Conservation (phyloP, 2,329 filamentous ascomycete species). For the Colletotrichum coccodes region DNA sequence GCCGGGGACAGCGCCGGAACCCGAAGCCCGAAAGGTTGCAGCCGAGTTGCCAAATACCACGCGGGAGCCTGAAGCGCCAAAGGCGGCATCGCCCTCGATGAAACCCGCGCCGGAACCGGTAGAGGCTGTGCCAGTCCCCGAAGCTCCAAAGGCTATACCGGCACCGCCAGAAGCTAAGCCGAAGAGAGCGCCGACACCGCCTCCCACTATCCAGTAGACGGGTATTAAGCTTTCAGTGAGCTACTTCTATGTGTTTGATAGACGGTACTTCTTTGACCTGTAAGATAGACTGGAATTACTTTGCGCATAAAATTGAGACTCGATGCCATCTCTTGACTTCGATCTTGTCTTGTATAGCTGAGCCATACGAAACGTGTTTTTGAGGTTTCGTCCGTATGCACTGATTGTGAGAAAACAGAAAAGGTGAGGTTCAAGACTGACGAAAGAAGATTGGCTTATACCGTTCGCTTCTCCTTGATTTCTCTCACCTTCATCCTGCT, state of each 20-base stretch:
- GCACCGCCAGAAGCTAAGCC: neutral
- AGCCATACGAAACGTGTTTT: neutral
- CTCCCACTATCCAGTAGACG: conserved; percentile 20
- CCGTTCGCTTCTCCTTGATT: no score
- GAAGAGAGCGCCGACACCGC: conserved; percentile 20
- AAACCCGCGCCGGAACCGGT: neutral
- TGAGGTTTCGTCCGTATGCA: neutral
- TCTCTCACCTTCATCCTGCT: no score
- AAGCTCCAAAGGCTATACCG: neutral
- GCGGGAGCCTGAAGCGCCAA: neutral
- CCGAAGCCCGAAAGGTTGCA: neutral
- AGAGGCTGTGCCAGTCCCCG: neutral
- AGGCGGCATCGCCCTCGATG: neutral
- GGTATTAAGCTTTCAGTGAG: neutral
- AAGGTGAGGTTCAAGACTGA: no score
- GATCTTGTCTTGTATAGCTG: neutral
- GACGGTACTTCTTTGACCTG: neutral
- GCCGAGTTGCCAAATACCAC: neutral
- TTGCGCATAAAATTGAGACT: neutral
- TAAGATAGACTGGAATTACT: neutral
- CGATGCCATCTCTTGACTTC: neutral
- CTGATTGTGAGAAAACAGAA: no score
- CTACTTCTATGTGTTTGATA: neutral
- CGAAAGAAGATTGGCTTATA: no score
- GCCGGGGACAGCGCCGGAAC: neutral